These are phyloP conservation scores for Fusarium staphyleae DNA, from an alignment of 2,329 filamentous ascomycete genomes.

Conservation along the genomic window DNA sequence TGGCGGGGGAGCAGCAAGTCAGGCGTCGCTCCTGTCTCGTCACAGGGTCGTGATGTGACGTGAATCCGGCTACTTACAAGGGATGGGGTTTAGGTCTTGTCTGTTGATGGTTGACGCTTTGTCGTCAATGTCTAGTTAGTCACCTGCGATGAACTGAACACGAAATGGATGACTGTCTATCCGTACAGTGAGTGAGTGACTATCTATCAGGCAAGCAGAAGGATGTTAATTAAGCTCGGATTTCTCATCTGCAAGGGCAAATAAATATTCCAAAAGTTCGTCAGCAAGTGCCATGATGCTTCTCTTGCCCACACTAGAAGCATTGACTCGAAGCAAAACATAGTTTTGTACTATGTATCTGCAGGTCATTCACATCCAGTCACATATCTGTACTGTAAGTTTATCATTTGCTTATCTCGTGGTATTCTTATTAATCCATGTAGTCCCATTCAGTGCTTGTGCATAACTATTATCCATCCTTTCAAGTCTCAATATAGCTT, in stretches of 20 bases:
- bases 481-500: too few species aligned
- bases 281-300: background rate
- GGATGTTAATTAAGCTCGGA: background rate
- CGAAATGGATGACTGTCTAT: constrained; percentile 8
- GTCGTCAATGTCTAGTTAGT: background rate
- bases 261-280: background rate
- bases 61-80: constrained; percentile 4
- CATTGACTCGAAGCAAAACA: background rate
- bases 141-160: background rate
- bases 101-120: background rate
- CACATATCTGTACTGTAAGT: too few species aligned
- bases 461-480: too few species aligned
- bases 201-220: constrained; percentile 11
- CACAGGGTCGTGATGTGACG: constrained; percentile 27
- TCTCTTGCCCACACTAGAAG: background rate
- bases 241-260: background rate
- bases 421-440: too few species aligned
- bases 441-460: background rate
- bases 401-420: too few species aligned
- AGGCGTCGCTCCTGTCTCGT: constrained; percentile 37
- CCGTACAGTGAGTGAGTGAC: too few species aligned
- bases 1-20: constrained; percentile 39
- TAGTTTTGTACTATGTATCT: background rate
- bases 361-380: background rate
- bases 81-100: background rate